phyloP scores from a whole-genome alignment of 129 eudicot species.

The Apium graveolens region DNA sequence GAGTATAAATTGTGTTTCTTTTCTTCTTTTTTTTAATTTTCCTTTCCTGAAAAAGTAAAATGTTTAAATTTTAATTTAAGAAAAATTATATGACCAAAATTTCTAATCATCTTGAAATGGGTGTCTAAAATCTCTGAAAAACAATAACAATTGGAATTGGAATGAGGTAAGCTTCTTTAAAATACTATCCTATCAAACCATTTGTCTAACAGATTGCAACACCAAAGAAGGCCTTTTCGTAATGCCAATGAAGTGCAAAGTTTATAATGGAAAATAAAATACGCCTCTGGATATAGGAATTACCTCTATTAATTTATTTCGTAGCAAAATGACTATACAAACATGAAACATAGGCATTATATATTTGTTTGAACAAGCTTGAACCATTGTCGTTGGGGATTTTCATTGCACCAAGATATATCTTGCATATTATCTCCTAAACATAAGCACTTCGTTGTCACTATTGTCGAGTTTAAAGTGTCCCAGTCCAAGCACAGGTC shows the following conservation, averaged over 20 bases:
- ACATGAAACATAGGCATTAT: neutral
- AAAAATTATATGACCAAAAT: too few species aligned
- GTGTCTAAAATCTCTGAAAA: too few species aligned
- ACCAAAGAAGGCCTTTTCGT: neutral
- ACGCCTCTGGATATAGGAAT: neutral
- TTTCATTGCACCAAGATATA: constrained; percentile 30
- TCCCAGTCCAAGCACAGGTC: constrained; percentile 57
- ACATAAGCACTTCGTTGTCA: constrained; percentile 55
- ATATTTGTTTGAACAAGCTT: constrained; percentile 43
- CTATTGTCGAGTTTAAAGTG: constrained; percentile 18
- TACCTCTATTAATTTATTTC: neutral
- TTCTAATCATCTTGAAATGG: too few species aligned
- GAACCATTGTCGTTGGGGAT: constrained; percentile 69
- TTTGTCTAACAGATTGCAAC: too few species aligned
- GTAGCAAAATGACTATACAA: neutral
- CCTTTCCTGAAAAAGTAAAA: too few species aligned
- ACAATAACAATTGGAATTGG: too few species aligned
- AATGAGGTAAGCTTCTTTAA: too few species aligned
- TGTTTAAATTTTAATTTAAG: too few species aligned
- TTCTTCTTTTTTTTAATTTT: too few species aligned
- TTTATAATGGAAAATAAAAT: neutral
- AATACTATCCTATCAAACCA: too few species aligned
- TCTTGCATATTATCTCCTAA: constrained; percentile 36
- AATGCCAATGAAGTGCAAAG: neutral
- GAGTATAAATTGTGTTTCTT: too few species aligned